These are phyloP conservation scores for Centaurea solstitialis DNA, from an alignment of 129 eudicot genomes.

Conservation along the genomic window DNA sequence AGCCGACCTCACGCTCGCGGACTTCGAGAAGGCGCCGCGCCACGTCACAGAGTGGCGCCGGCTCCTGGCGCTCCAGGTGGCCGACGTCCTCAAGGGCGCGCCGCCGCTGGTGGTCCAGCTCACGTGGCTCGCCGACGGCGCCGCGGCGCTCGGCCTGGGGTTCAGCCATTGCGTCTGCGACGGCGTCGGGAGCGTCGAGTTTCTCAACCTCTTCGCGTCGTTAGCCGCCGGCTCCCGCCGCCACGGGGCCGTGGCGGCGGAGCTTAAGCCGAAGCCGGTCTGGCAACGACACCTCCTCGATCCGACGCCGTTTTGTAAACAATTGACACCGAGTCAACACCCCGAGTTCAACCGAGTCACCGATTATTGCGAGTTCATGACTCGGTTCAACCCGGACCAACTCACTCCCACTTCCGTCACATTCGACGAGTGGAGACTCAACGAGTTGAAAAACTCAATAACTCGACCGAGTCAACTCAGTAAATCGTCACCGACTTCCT, in stretches of 20 bases:
- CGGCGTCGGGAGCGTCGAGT: constrained; percentile 65
- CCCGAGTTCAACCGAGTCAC: constrained; percentile 59
- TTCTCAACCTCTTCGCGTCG: constrained; percentile 58
- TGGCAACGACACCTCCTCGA: constrained; percentile 67
- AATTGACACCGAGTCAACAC: constrained; percentile 18
- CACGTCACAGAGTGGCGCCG: constrained; percentile 54
- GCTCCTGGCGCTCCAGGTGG: constrained; percentile 61
- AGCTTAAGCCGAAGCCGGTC: constrained; percentile 36
- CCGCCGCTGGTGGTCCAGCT: constrained; percentile 80
- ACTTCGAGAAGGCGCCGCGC: constrained; percentile 63
- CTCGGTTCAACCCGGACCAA: constrained; percentile 39
- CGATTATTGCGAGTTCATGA: constrained; percentile 50
- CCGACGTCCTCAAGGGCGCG: constrained; percentile 61
- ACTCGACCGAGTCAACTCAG: constrained; percentile 28
- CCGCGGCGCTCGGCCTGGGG: constrained; percentile 58
- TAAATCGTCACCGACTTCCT: constrained; percentile 40
- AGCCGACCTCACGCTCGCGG: constrained; percentile 36
- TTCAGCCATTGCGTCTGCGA: constrained; percentile 68
- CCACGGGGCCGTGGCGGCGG: constrained; percentile 16
- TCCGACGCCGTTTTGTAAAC: neutral
- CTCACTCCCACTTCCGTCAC: constrained; percentile 64
- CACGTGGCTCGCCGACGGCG: constrained; percentile 78
- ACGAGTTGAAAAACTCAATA: constrained; percentile 41
- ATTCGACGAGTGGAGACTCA: constrained; percentile 33
- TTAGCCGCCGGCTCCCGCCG: constrained; percentile 30